phyloP scores from a whole-genome alignment of 345 rosid genomes.

The Eucalyptus viminalis region DNA sequence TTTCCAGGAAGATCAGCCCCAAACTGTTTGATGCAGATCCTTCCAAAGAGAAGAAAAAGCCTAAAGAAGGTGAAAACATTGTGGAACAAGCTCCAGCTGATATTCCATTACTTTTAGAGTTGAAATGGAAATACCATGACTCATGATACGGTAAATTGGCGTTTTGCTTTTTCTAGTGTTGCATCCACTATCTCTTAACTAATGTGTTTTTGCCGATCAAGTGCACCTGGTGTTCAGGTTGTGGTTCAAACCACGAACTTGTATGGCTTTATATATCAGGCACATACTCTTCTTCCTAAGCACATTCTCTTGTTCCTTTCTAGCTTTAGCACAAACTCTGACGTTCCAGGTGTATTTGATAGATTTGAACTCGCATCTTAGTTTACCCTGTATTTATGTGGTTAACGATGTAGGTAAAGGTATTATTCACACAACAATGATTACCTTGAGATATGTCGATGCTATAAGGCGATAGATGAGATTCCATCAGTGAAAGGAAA shows the following conservation, averaged over 20 bases:
- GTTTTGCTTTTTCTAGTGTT: too few relatives aligned
- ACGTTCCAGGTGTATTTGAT: too few relatives aligned
- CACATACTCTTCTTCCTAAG: background rate
- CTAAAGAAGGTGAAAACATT: conserved; percentile 73
- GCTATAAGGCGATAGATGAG: conserved; percentile 86
- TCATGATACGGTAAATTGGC: conserved; percentile 52
- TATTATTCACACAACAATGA: conserved; percentile 66
- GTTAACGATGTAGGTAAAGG: conserved; percentile 6
- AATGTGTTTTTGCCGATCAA: too few relatives aligned
- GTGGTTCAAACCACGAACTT: background rate
- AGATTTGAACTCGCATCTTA: background rate
- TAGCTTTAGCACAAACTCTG: too few relatives aligned
- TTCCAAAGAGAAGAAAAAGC: conserved; percentile 77
- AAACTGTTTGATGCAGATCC: conserved; percentile 69
- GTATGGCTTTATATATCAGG: background rate
- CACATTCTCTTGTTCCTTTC: background rate
- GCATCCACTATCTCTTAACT: too few relatives aligned
- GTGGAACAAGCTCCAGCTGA: conserved; percentile 91
- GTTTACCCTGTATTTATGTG: background rate
- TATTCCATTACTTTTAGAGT: conserved; percentile 67
- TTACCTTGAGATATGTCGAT: conserved; percentile 75
- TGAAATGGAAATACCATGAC: conserved; percentile 73
- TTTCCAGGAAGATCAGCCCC: conserved; percentile 83
- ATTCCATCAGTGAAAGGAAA: conserved; percentile 73
- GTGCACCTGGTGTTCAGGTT: too few relatives aligned